Evolutionary conservation across 768 basidiomycete genomes (phyloP), one percentile per base, ranked within the genome.

Genomic region (Daedaleopsis nitida): DNA sequence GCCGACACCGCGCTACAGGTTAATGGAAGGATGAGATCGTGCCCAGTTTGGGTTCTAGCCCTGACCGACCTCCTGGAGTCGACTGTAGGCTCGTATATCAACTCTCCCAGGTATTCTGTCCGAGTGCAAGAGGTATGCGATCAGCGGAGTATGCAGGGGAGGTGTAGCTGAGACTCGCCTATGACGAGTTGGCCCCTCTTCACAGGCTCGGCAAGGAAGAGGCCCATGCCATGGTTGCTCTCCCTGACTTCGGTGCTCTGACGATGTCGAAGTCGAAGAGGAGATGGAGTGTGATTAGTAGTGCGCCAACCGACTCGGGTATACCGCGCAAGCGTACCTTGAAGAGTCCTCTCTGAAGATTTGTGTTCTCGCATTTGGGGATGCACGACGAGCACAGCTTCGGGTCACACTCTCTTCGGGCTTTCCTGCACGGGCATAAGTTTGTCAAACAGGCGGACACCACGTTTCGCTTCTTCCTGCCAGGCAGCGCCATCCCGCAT

Each of bases 31-130:
- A 60, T n/a, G 21, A 13, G 12, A 21, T 16, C 23, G 19, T 60
- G 19, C 11, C 8, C 1, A 34, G 3, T 11, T 42, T 42, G 39
- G 39, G 2, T 3, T n/a, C 10, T 21, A 47, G 19, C 19, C 11
- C 7, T n/a, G 11, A 75, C 82, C 59, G 60, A 86, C 87, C 78
- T 78, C 66, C 87, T 80, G 39, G 80, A 82, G 7, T 75, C 70
- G 6, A 78, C 73, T 1, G 84, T 87, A 0, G 75, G 68, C 27
- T 81, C 78, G 51, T 73, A 80, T 4, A 86, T 79, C 19, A 86
- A 63, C 71, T 91, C 88, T 2, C 89, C 89, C 5, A 81, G 70
- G 60, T 91, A 91, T 73, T 91, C 90, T 90, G 49, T 9, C 10
- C 3, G n/a, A 13, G 43, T 32, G 27, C 27, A 49, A 10, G 17